Conservation (phyloP, 768 basidiomycete genomes). For the Boletus huronensis region DNA sequence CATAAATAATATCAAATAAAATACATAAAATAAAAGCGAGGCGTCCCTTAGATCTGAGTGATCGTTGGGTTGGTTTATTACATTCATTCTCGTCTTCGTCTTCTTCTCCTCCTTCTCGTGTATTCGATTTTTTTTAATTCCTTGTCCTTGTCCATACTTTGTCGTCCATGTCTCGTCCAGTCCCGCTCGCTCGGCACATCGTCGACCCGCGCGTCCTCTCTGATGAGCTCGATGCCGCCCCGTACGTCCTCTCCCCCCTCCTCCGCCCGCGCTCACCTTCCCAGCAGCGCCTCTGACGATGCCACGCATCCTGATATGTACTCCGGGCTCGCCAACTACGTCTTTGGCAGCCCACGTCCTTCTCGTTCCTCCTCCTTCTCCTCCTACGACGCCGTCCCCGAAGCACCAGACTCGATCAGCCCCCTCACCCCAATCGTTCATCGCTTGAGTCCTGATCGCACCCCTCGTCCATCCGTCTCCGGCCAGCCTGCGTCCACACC, state of each 20-base stretch:
- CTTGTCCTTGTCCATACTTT: constrained; percentile 16
- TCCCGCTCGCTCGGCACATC: constrained; percentile 25
- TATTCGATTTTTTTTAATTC: neutral
- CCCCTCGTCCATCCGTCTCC: constrained; percentile 44
- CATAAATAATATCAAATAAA: constrained; percentile 1
- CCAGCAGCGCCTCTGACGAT: neutral
- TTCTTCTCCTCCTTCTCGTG: neutral
- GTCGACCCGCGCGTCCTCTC: constrained; percentile 28
- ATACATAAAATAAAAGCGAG: constrained; percentile 10
- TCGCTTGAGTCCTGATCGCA: constrained; percentile 36
- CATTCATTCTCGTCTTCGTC: neutral
- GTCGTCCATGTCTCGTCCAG: constrained; percentile 12
- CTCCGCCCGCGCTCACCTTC: neutral
- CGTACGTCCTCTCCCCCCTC: neutral
- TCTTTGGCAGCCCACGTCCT: constrained; percentile 37
- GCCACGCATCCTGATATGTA: constrained; percentile 29
- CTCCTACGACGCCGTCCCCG: constrained; percentile 10
- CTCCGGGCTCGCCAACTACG: constrained; percentile 39
- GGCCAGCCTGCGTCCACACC: constrained; percentile 4
- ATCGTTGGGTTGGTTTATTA: neutral
- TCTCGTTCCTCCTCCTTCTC: constrained; percentile 15
- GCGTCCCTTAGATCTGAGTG: neutral
- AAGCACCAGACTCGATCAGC: constrained; percentile 32
- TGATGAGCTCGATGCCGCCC: constrained; percentile 19
- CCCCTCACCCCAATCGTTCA: constrained; percentile 33